Conservation (phyloP, 768 basidiomycete genomes). For the Mycena maculata region DNA sequence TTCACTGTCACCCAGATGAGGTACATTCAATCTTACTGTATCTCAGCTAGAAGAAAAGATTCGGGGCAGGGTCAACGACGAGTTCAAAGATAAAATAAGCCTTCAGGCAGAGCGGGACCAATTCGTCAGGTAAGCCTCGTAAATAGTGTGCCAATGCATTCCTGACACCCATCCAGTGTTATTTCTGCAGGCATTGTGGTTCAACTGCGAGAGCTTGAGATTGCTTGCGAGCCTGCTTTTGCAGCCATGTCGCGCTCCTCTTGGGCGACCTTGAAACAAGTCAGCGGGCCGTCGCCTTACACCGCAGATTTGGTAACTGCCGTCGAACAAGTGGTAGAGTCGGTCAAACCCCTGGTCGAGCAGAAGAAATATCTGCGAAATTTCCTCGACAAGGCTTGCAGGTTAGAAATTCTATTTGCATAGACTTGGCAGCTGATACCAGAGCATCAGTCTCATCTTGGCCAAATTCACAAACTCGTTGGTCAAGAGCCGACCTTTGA, state of each 20-base stretch:
- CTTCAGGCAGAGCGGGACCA: constrained; percentile 89
- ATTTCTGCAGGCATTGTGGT: constrained; percentile 86
- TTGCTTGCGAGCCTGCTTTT: constrained; percentile 83
- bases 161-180: constrained; percentile 59
- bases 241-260: constrained; percentile 78
- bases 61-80: constrained; percentile 80
- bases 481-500: constrained; percentile 90
- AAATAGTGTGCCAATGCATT: neutral
- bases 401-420: constrained; percentile 56
- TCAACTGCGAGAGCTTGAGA: constrained; percentile 87
- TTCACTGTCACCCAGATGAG: constrained; percentile 21
- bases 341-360: constrained; percentile 84
- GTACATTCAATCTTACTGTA: constrained; percentile 4
- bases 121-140: constrained; percentile 78
- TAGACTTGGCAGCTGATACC: constrained; percentile 5
- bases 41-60: constrained; percentile 92
- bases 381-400: constrained; percentile 92
- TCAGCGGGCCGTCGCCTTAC: constrained; percentile 88
- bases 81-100: constrained; percentile 82
- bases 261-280: constrained; percentile 85
- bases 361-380: constrained; percentile 96
- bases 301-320: constrained; percentile 80
- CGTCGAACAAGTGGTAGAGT: constrained; percentile 80
- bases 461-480: constrained; percentile 90
- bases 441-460: constrained; percentile 74